Evolutionary conservation across 2,329 filamentous ascomycete species (phyloP), one percentile per base, ranked within the genome.

Genomic region (Colletotrichum eleusines): DNA sequence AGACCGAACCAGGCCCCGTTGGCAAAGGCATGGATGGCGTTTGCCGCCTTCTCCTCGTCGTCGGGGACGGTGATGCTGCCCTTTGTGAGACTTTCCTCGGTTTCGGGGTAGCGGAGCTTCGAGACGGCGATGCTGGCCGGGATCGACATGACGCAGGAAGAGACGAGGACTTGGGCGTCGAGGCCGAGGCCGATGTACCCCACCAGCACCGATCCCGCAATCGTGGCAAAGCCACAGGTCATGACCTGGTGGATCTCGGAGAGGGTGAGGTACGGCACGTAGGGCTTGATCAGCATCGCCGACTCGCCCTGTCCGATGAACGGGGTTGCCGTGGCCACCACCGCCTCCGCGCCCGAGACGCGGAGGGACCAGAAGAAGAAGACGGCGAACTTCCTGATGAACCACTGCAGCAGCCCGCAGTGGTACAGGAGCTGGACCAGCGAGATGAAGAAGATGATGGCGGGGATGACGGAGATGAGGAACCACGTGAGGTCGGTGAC

Each of bases 251-350:
- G 92, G 59, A 94, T 81, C 77, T 94, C 92, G 61, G 91, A 91
- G 78, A 88, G 83, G 44, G 92, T 94, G 63, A 93, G 84, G 76
- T 93, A 89, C 3, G 90, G 83, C 58, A 94, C 88, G 79, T 93
- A 94, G 0, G 91, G 91, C 72, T 88, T 88, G 80, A 94, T 92
- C 76, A 94, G 82, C 90, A 94, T 93, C 54, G 91, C 91, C 23
- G 90, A 92, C 84, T 94, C 91, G 74, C 92, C 91, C 79, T 93
- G 91, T n/a, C 92, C 92, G 74, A 94, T 92, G 80, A 94, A 94
- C 1, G 92, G 92, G 16, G 91, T 92, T 5, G 91, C 91, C 44
- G 91, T 90, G 63, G 92, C 92, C 59, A 94, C 92, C 33, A 94
- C 90, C 9, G 91, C 91, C 78, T 94, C 92, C 40, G 91, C 91